phyloP scores from a whole-genome alignment of 208 protist genomes.

The Trichomonas vaginalis region DNA sequence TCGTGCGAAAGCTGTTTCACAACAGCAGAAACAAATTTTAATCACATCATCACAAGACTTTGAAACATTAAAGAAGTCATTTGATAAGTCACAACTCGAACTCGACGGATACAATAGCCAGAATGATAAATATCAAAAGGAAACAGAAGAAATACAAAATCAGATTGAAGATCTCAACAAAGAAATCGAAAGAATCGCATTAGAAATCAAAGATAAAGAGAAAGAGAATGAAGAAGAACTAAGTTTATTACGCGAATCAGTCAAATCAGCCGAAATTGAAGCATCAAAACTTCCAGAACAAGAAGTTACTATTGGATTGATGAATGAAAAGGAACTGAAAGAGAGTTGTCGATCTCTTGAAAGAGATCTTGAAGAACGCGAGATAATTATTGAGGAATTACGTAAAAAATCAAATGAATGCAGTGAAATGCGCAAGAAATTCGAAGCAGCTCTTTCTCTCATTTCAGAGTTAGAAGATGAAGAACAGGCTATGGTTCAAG shows the following conservation, averaged over 20 bases:
- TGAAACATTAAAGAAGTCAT: not conserved
- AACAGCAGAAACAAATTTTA: not conserved
- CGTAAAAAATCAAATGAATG: no score
- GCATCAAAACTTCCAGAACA: not conserved
- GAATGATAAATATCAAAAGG: not conserved
- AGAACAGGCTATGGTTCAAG: not conserved
- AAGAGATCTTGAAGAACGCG: not conserved
- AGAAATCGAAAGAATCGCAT: not conserved
- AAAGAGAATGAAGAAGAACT: not conserved
- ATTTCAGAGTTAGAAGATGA: not conserved
- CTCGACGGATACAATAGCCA: not conserved
- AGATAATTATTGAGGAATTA: not conserved
- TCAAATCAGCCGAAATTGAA: not conserved
- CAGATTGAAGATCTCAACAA: not conserved
- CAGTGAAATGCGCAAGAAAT: not conserved
- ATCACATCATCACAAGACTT: not conserved
- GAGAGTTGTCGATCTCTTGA: not conserved
- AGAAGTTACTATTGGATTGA: not conserved
- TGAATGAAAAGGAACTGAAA: not conserved
- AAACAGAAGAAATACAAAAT: not conserved
- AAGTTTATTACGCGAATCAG: not conserved
- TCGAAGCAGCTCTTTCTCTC: not conserved
- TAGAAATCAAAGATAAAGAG: not conserved
- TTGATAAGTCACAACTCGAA: not conserved
- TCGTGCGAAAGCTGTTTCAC: not conserved